Percentiles rank a stretch among this genome's conserved stretches.
Conservation (phyloP, 495 filamentous ascomycete species). For the Lophium mytilinum region DNA sequence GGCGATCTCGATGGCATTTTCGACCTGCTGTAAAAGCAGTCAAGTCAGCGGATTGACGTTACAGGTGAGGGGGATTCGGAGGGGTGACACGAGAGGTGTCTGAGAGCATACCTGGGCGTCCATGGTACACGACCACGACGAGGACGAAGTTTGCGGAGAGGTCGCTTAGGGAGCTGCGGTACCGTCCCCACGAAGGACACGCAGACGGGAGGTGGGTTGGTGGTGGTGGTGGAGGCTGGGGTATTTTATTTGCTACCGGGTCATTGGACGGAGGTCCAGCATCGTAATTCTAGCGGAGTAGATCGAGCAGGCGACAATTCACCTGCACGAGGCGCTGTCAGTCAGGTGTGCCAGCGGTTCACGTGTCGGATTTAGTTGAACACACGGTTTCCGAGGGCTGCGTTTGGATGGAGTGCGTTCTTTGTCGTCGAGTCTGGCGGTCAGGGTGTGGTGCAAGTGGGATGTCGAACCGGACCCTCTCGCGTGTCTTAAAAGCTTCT, state of each 20-base stretch:
- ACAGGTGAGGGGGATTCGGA: background rate
- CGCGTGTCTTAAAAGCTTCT: background rate
- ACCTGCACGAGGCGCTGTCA: slow-evolving; percentile 1
- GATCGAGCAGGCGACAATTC: background rate
- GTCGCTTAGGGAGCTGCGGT: background rate
- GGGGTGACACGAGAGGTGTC: background rate
- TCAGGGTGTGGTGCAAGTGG: background rate
- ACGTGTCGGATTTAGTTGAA: background rate
- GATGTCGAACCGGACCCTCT: background rate
- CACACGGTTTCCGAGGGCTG: background rate
- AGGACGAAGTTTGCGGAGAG: too few relatives aligned
- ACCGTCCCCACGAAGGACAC: slow-evolving; percentile 2
- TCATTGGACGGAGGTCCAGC: slow-evolving; percentile 16
- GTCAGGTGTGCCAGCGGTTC: background rate
- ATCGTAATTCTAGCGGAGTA: slow-evolving; percentile 22
- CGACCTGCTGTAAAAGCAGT: slow-evolving; percentile 50
- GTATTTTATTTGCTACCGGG: slow-evolving; percentile 19
- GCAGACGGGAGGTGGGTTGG: slow-evolving; percentile 7
- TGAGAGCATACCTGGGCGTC: slow-evolving; percentile 19
- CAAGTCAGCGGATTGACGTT: background rate
- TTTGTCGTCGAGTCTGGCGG: slow-evolving; percentile 4
- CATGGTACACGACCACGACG: slow-evolving; percentile 19
- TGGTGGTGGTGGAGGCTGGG: background rate
- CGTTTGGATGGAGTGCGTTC: background rate
- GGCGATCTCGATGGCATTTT: slow-evolving; percentile 87